Base-by-base conservation (phyloP, 1,284 basidiomycete genomes). In the Moesziomyces antarcticus region DNA sequence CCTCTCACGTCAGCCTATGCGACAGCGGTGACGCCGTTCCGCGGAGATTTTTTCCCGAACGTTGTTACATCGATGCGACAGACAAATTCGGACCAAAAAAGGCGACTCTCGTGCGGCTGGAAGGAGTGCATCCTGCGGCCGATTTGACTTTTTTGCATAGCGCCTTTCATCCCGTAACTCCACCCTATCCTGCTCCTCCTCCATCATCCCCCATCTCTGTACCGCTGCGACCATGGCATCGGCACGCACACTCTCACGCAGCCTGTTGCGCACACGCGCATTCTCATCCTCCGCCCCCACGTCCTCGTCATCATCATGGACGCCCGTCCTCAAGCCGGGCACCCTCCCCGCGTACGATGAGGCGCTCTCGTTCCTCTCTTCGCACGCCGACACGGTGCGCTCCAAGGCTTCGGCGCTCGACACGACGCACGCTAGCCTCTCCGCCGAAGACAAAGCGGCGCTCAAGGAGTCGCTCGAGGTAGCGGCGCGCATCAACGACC, bases 301-400 rank as follows among this genome's bases (percentile, higher is more conserved):
- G 0, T 35, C 64, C 1, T 40, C 50, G 3, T 42, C 59, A n/a
- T 51, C 73, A 1, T 6, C 66, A 11, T 83, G 82, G 82, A 64
- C 71, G 44, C 81, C 75, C 9, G 89, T 92, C 0, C 83, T 95
- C 10, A 87, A 87, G 21, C 84, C 85, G 20, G 92, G 92, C 8
- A 86, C 89, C 8, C 85, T 93, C 27, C 91, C 92, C 1, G 92
- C 90, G 9, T 95, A 93, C 76, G 93, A 96, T 85, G 88, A 91
- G 68, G 92, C 93, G 3, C 85, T 95, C 47, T 86, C 88, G 64
- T 86, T 90, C 71, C 88, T 96, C 68, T 85, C 85, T 35, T 75
- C 82, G 7, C 89, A 84, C 84, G 86, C 49, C 54, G 73, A 60
- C 16, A 64, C 59, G 10, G 80, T 89, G 42, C 85, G 87, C 49